phyloP scores from a whole-genome alignment of 371 early-diverging fungal genomes.

The Zancudomyces culisetae region DNA sequence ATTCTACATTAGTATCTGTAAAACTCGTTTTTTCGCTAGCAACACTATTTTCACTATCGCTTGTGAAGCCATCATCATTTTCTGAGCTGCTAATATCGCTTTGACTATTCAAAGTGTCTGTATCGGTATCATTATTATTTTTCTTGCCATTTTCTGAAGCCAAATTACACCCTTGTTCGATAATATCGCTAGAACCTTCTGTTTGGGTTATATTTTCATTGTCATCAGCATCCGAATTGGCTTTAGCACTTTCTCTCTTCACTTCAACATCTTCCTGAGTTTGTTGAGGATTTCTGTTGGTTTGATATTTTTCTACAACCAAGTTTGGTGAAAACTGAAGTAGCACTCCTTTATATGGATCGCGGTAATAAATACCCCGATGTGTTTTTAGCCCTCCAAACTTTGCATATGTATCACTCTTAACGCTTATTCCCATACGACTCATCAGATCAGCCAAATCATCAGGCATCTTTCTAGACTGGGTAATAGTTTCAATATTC shows the following conservation, averaged over 20 bases:
- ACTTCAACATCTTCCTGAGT: too few species aligned
- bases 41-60: background rate
- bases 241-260: background rate
- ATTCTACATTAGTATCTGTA: background rate
- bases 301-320: too few species aligned
- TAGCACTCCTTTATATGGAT: background rate
- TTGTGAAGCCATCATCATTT: background rate
- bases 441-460: background rate
- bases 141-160: too few species aligned
- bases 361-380: background rate
- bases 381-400: background rate
- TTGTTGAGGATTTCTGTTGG: too few species aligned
- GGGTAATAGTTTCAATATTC: background rate
- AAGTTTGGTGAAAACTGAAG: constrained; percentile 2
- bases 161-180: too few species aligned
- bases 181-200: background rate
- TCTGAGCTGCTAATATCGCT: background rate
- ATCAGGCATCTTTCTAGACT: background rate
- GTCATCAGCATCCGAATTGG: background rate
- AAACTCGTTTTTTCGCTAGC: background rate
- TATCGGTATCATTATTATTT: too few species aligned
- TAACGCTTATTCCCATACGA: background rate
- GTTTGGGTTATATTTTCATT: background rate
- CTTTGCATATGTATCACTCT: background rate
- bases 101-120: background rate